These are phyloP conservation scores for Kwoniella mangroviensis DNA, from an alignment of 768 basidiomycete species.

Conservation along the genomic window DNA sequence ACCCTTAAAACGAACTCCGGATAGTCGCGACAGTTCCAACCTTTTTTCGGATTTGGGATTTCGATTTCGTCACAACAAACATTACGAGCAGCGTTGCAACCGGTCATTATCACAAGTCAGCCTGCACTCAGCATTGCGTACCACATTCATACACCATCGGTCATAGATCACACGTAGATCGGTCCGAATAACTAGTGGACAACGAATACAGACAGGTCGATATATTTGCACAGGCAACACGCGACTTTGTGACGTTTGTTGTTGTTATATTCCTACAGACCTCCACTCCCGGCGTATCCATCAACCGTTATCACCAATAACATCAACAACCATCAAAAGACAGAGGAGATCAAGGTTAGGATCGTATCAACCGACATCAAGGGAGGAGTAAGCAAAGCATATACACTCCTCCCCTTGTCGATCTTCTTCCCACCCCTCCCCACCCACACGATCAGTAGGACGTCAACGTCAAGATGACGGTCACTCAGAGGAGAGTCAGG, in stretches of 20 bases:
- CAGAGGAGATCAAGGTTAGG: neutral
- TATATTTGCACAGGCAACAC: neutral
- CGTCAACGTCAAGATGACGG: slow-evolving; percentile 43
- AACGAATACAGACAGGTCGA: too few relatives aligned
- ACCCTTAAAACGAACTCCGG: neutral
- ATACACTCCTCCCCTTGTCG: slow-evolving; percentile 12
- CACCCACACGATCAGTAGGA: slow-evolving; percentile 7
- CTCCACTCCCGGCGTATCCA: slow-evolving; percentile 21
- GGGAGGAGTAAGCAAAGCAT: neutral
- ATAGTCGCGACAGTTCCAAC: slow-evolving; percentile 1
- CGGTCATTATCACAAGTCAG: neutral
- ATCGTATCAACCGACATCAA: neutral
- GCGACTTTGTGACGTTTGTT: slow-evolving; percentile 2
- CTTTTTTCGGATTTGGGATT: neutral
- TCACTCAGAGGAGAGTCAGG: slow-evolving; percentile 52
- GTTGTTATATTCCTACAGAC: slow-evolving; percentile 6
- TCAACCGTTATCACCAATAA: neutral
- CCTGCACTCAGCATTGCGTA: neutral
- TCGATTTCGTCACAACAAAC: neutral
- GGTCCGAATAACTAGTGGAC: too few relatives aligned
- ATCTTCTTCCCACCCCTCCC: neutral
- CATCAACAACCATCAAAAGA: neutral
- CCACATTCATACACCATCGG: neutral
- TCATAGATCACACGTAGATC: neutral
- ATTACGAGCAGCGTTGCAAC: neutral